Percentiles rank a stretch among this genome's conserved stretches.
Evolutionary conservation across 129 eudicot species (phyloP).

Genomic region (Escallonia rubra): DNA sequence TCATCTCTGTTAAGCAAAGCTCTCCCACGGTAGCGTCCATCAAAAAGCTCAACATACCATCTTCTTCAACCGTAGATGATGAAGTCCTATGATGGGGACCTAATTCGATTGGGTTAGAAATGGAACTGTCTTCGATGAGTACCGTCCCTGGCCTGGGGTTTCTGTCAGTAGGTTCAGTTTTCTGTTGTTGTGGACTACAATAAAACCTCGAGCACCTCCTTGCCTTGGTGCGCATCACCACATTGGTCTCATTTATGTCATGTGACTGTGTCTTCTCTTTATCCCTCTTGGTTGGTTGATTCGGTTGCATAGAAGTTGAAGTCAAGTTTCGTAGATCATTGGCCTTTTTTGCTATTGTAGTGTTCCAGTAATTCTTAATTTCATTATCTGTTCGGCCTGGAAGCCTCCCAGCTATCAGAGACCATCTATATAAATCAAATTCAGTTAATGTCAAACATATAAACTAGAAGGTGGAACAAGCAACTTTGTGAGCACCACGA

Average conservation of each 20-base stretch:
- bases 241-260: conserved; percentile 1
- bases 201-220: conserved; percentile 23
- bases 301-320: background rate
- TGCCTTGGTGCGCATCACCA: conserved; percentile 29
- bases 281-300: background rate
- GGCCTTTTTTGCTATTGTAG: too few species aligned
- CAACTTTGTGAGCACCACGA: too few species aligned
- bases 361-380: too few species aligned
- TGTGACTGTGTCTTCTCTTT: conserved; percentile 3
- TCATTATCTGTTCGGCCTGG: too few species aligned
- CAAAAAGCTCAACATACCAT: conserved; percentile 15
- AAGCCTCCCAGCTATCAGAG: too few species aligned
- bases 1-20: conserved; percentile 8
- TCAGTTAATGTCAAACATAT: too few species aligned
- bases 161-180: background rate
- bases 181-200: conserved; percentile 18
- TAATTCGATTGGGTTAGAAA: conserved; percentile 1
- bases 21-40: conserved; percentile 12
- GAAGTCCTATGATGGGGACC: too few species aligned
- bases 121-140: background rate
- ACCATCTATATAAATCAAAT: too few species aligned
- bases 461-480: too few species aligned
- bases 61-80: too few species aligned
- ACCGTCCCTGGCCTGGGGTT: background rate
- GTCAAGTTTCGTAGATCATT: conserved; percentile 1